Conservation (phyloP, 768 basidiomycete species). For the Pleurotus citrinopileatus region DNA sequence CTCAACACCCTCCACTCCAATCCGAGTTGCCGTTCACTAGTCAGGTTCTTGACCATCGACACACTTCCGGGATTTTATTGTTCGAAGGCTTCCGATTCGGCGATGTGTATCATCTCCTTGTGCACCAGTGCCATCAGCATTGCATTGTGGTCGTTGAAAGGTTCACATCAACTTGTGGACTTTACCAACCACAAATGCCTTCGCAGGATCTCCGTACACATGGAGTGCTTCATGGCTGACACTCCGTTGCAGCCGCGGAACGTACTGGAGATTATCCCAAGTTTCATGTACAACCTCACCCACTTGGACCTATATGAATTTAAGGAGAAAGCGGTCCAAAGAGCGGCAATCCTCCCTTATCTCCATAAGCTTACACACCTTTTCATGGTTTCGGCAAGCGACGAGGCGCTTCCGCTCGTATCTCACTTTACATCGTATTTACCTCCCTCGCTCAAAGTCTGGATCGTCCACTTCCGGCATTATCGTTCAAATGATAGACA, state of each 20-base stretch:
- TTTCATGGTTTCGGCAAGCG: constrained; percentile 4
- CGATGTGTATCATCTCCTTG: not conserved
- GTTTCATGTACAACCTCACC: constrained; percentile 6
- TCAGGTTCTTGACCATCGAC: constrained; percentile 2
- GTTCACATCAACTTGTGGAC: not conserved
- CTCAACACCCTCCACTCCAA: not conserved
- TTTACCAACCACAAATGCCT: not conserved
- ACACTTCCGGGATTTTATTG: not conserved
- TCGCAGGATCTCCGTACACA: not conserved
- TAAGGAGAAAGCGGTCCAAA: not conserved
- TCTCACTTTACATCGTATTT: constrained; percentile 1
- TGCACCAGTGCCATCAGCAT: not conserved
- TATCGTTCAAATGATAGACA: not conserved
- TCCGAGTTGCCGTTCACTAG: not conserved
- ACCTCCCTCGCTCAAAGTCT: not conserved
- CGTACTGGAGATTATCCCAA: constrained; percentile 2
- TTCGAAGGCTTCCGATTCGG: not conserved
- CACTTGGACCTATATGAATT: constrained; percentile 4
- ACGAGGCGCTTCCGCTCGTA: not conserved
- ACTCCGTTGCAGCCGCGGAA: not conserved
- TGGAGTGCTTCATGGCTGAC: constrained; percentile 4
- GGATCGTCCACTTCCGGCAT: constrained; percentile 5
- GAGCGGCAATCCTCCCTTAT: not conserved
- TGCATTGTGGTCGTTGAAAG: constrained; percentile 6
- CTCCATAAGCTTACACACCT: constrained; percentile 4